Conservation (phyloP, 257 asterid species). For the Catharanthus roseus region DNA sequence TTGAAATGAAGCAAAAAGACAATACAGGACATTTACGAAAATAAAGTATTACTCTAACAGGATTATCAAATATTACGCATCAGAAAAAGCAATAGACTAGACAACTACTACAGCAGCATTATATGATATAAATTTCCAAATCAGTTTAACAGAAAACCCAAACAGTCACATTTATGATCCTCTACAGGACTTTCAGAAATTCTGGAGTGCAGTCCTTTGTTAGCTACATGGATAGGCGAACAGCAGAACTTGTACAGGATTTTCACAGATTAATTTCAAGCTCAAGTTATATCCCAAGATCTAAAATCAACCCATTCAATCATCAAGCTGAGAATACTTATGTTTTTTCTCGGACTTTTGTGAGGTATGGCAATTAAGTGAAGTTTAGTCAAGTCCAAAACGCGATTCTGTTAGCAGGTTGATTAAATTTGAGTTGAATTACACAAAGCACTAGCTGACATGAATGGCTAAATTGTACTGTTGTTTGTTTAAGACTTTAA, state of each 20-base stretch:
- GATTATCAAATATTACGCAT: not conserved
- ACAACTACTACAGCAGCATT: too few relatives aligned
- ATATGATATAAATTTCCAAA: not conserved
- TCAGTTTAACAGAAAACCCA: not conserved
- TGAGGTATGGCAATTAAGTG: not conserved
- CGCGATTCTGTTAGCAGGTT: not conserved
- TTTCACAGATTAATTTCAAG: not conserved
- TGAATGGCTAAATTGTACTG: not conserved
- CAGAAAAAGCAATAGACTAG: too few relatives aligned
- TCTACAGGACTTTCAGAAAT: not conserved
- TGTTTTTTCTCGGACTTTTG: not conserved
- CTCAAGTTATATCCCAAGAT: not conserved
- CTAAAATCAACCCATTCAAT: not conserved
- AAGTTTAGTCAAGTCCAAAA: not conserved
- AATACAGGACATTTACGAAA: not conserved
- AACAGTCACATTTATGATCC: too few relatives aligned
- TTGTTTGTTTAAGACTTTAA: too few relatives aligned
- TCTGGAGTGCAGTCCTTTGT: not conserved
- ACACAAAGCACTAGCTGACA: not conserved
- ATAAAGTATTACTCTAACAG: not conserved
- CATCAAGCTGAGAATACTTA: not conserved
- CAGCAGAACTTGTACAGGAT: not conserved
- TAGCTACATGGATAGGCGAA: not conserved
- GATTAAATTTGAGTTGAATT: not conserved
- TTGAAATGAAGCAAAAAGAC: not conserved